phyloP scores from a whole-genome alignment of 306 rosid species.

The Geum urbanum region DNA sequence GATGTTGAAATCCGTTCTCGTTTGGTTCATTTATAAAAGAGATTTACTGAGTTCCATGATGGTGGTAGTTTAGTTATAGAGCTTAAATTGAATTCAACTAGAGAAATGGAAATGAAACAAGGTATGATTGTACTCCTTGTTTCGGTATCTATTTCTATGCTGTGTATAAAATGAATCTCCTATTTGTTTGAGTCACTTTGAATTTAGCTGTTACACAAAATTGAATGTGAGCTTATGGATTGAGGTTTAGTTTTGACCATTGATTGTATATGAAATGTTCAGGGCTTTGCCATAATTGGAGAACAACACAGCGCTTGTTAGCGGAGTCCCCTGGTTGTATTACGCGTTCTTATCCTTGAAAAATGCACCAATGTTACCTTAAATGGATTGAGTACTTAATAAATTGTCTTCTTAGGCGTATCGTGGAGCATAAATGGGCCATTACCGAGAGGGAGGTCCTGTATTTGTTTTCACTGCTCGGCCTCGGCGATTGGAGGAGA shows the following conservation, averaged over 20 bases:
- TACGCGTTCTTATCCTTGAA: conserved; percentile 5
- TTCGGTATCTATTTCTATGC: background rate
- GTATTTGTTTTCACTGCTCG: background rate
- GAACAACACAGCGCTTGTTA: background rate
- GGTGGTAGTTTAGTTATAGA: background rate
- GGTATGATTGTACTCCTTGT: background rate
- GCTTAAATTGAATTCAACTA: background rate
- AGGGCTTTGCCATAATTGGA: conserved; percentile 21
- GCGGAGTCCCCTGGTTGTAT: background rate
- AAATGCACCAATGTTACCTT: conserved; percentile 27
- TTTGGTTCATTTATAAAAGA: background rate
- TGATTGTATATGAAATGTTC: background rate
- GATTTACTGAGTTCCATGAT: background rate
- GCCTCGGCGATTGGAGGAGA: background rate
- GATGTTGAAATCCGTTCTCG: background rate
- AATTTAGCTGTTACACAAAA: background rate
- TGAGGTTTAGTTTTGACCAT: background rate
- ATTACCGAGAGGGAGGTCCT: background rate
- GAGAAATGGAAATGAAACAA: background rate
- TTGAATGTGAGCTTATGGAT: background rate
- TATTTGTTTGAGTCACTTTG: conserved; percentile 5
- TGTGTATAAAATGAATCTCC: background rate
- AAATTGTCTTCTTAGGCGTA: conserved; percentile 17
- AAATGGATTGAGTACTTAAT: conserved; percentile 13
- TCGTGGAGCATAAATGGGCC: background rate